These are phyloP conservation scores for Kluyveromyces starmeri DNA, from an alignment of 805 yeast genomes.

Conservation along the genomic window DNA sequence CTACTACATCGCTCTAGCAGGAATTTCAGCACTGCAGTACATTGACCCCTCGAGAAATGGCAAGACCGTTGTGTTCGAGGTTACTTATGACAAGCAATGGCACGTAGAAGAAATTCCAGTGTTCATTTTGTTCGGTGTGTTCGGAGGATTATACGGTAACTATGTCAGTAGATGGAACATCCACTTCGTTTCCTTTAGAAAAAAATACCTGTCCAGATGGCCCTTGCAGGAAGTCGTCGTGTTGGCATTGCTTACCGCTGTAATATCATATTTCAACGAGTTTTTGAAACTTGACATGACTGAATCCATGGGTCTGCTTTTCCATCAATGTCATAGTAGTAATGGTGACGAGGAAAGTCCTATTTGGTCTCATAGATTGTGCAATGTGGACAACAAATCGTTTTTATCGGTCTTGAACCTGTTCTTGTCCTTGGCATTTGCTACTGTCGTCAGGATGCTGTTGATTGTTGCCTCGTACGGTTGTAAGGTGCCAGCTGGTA, in stretches of 20 bases:
- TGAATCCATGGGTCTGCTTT: slow-evolving; percentile 81
- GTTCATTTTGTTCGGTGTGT: slow-evolving; percentile 68
- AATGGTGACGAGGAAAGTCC: slow-evolving; percentile 27
- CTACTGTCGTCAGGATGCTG: slow-evolving; percentile 61
- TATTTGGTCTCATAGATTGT: slow-evolving; percentile 34
- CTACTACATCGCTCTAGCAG: slow-evolving; percentile 83
- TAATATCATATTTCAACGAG: slow-evolving; percentile 73
- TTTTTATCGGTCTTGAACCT: slow-evolving; percentile 26
- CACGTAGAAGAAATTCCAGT: slow-evolving; percentile 75
- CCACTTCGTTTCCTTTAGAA: slow-evolving; percentile 68
- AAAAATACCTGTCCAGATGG: slow-evolving; percentile 42
- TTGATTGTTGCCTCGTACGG: slow-evolving; percentile 84
- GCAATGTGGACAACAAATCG: slow-evolving; percentile 30
- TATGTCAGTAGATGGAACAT: slow-evolving; percentile 67
- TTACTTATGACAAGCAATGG: slow-evolving; percentile 83
- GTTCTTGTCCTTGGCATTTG: slow-evolving; percentile 49
- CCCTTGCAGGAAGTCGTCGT: slow-evolving; percentile 59
- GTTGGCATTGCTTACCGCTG: slow-evolving; percentile 61
- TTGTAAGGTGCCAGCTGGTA: slow-evolving; percentile 94
- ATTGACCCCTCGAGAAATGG: slow-evolving; percentile 93
- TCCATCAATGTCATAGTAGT: slow-evolving; percentile 61
- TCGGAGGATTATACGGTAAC: slow-evolving; percentile 89
- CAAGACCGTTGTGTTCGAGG: slow-evolving; percentile 86
- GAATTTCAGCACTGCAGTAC: slow-evolving; percentile 70
- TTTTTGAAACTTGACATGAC: slow-evolving; percentile 88